Base-by-base conservation (phyloP, 305 asterid species). In the Striga hermonthica region DNA sequence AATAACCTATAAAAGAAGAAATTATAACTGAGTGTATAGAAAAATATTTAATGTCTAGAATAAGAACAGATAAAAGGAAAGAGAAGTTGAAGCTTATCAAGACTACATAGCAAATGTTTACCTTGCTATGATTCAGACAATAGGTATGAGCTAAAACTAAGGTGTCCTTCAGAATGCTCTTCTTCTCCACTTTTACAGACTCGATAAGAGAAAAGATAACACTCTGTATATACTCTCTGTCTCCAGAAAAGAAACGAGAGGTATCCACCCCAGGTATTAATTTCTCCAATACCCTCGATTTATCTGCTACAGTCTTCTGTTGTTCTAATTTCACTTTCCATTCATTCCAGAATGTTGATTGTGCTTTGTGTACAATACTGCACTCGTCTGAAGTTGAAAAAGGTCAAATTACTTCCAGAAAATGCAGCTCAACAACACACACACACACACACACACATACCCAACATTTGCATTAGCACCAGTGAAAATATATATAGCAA, bases 261-360 rank as follows among this genome's bases (percentile, higher is more conserved):
- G 87, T 79, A 70, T 90, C 96, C 72, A 94, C 96, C 67, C 95
- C 96, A 62, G 97, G 96, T 78, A 94, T 84, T 65, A 94, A 74
- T 78, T 84, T 88, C 75, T 90, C 91, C 87, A 94, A 76, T 68
- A 82, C 82, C 83, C 97, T 88, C 41, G 96, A 84, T 73, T 87
- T 80, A 75, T 90, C 97, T 10, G 99, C 95, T 55, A 75, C 80
- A 64, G 54, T 81, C 83, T 88, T 88, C 77, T 94, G 97, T 60
- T 90, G 95, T 79, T 94, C 96, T 63, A 94, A 71, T 82, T 90
- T 94, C 69, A 81, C 69, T 82, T 91, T 90, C 99, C 99, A 94
- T 74, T 90, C 97, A 63, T 86, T 90, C 99, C 99, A 94, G 76
- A 88, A 94, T 72, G 96, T 84, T 54, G 99, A 90, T 62, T 88